phyloP scores from a whole-genome alignment of 129 eudicot species.

The Centaurea solstitialis region DNA sequence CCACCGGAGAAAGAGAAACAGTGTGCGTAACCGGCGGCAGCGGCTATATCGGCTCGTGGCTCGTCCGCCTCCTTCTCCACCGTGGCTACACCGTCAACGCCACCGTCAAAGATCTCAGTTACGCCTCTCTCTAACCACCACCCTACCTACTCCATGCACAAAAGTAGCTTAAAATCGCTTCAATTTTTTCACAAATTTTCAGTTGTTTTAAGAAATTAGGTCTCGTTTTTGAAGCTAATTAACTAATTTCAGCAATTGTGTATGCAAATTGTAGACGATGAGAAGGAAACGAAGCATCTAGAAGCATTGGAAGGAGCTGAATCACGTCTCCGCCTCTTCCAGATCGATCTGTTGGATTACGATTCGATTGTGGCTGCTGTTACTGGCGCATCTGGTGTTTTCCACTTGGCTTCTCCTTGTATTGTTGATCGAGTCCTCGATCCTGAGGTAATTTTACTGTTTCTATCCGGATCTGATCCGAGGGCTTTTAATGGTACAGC shows the following conservation, averaged over 20 bases:
- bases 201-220: background rate
- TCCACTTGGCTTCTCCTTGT: slow-evolving; percentile 92
- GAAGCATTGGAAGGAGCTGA: slow-evolving; percentile 67
- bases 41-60: slow-evolving; percentile 84
- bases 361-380: slow-evolving; percentile 76
- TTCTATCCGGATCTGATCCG: background rate
- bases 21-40: slow-evolving; percentile 97
- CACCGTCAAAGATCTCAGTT: slow-evolving; percentile 84
- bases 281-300: slow-evolving; percentile 84
- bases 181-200: too few relatives aligned
- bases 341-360: slow-evolving; percentile 77
- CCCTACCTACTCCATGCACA: background rate
- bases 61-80: slow-evolving; percentile 73
- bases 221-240: slow-evolving; percentile 10
- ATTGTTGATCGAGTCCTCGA: slow-evolving; percentile 65
- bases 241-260: background rate
- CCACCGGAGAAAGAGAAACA: slow-evolving; percentile 35
- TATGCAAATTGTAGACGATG: slow-evolving; percentile 48
- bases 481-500: background rate
- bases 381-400: slow-evolving; percentile 67
- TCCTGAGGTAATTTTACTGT: slow-evolving; percentile 54
- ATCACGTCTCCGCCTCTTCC: slow-evolving; percentile 78
- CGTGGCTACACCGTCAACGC: slow-evolving; percentile 98
- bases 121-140: background rate
- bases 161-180: background rate